These are phyloP conservation scores for Metschnikowia noctiluminum DNA, from an alignment of 805 yeast genomes.

Conservation along the genomic window DNA sequence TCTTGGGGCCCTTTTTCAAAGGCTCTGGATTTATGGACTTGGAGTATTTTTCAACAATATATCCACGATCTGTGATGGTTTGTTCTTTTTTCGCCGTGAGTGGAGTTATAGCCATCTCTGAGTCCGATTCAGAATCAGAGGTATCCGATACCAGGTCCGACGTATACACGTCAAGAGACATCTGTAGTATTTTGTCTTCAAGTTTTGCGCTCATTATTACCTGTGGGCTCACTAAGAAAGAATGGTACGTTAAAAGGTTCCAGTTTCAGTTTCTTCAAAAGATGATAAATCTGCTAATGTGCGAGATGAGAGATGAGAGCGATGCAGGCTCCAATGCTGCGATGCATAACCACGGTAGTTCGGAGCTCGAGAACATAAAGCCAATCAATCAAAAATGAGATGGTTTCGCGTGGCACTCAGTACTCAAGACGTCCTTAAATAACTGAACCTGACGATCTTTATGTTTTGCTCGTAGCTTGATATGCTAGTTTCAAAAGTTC, in stretches of 20 bases:
- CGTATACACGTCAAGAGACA: too few species aligned
- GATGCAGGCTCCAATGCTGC: constrained; percentile 8
- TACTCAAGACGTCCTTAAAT: too few species aligned
- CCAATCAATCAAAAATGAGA: too few species aligned
- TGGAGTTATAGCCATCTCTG: neutral
- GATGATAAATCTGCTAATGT: neutral
- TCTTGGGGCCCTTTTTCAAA: constrained; percentile 53
- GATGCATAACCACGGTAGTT: neutral
- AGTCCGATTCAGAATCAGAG: constrained; percentile 2
- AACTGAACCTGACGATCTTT: too few species aligned
- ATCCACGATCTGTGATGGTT: constrained; percentile 37
- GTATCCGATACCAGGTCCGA: neutral
- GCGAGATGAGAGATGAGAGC: constrained; percentile 3
- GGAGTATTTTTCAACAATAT: constrained; percentile 59
- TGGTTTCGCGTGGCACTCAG: too few species aligned
- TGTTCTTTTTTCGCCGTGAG: constrained; percentile 7
- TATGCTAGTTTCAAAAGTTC: too few species aligned
- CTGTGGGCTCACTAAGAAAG: neutral
- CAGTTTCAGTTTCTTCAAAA: neutral
- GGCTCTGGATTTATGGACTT: constrained; percentile 64
- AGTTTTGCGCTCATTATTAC: neutral
- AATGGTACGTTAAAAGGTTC: neutral
- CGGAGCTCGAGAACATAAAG: neutral
- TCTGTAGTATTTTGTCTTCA: neutral
- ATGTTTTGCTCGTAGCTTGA: too few species aligned